Evolutionary conservation across 495 filamentous ascomycete genomes (phyloP).

Genomic region (Penicillium silybi): DNA sequence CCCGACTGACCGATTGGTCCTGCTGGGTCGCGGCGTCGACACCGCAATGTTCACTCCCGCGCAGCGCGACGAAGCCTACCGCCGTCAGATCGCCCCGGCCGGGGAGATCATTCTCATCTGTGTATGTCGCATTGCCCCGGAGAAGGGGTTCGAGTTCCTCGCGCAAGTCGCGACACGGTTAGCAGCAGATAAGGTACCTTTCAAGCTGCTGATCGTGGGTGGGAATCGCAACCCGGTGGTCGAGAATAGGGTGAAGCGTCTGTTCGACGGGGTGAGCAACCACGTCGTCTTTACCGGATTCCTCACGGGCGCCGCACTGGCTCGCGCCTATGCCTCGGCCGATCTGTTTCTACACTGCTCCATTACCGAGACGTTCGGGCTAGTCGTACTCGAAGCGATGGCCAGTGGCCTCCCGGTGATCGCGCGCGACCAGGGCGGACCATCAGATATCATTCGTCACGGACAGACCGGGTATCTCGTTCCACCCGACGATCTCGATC

Average conservation of each 20-base stretch:
- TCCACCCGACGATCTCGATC: slow-evolving; percentile 48
- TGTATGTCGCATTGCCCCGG: slow-evolving; percentile 57
- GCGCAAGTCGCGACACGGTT: slow-evolving; percentile 46
- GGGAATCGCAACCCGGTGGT: slow-evolving; percentile 57
- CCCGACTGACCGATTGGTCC: slow-evolving; percentile 45
- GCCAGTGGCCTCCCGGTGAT: slow-evolving; percentile 61
- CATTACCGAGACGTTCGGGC: slow-evolving; percentile 62
- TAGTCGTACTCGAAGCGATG: slow-evolving; percentile 64
- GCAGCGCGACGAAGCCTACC: slow-evolving; percentile 42
- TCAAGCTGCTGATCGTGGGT: slow-evolving; percentile 59
- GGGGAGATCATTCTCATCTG: slow-evolving; percentile 57
- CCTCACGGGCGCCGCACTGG: slow-evolving; percentile 49
- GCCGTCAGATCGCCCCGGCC: slow-evolving; percentile 48
- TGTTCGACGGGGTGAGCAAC: slow-evolving; percentile 43
- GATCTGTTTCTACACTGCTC: slow-evolving; percentile 64
- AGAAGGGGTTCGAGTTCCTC: slow-evolving; percentile 63
- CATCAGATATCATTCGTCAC: slow-evolving; percentile 56
- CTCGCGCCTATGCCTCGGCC: slow-evolving; percentile 54
- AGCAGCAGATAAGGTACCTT: slow-evolving; percentile 47
- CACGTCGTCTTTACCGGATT: slow-evolving; percentile 58
- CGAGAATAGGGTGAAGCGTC: slow-evolving; percentile 47
- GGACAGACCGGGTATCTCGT: slow-evolving; percentile 54
- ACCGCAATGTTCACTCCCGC: slow-evolving; percentile 51
- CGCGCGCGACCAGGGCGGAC: slow-evolving; percentile 60
- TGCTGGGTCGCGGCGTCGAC: slow-evolving; percentile 58